Evolutionary conservation across 2,329 filamentous ascomycete genomes (phyloP), one percentile per base, ranked within the genome.

Genomic region (Beauveria sp.): DNA sequence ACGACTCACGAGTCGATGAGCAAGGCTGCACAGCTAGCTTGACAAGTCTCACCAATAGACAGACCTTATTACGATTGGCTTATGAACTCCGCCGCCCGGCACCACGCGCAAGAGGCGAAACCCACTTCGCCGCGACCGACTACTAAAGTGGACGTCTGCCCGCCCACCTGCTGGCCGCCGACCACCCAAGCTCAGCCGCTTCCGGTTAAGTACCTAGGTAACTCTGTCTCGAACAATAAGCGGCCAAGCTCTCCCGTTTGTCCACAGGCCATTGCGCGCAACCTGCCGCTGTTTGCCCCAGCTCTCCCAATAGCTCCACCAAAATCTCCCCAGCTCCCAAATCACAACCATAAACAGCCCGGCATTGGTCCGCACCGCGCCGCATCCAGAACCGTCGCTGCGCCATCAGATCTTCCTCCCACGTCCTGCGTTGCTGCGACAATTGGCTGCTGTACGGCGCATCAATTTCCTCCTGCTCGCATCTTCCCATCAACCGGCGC

Each of bases 91-190:
- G 46, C 31, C 7, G 18, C 26, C 46, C 31, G 28, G 20, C 34
- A 24, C 34, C 46, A 51, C 38, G 16, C 22, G 28, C 49, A 52
- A 22, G 7, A 60, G 57, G 57, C 57, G 34, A 59, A 59, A 51
- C 57, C 57, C 57, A 60, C 57, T 7, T 40, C 34, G 48, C 48
- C 28, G 57, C 57, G 40, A n/a, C 38, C 40, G 40, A 52, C 38
- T 60, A 60, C 58, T 60, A 60, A 60, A 60, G 58, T 54, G 50
- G 50, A 54, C 58, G 58, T 45, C 38, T 40, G 49, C 58, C 58
- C 58, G 42, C 58, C 58, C 58, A 38, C 40, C 40, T 46, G 12
- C 49, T 54, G 38, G n/a, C 40, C 28, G 26, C 9, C 49, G 42
- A 28, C 28, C 26, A 42, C 38, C 55, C 46, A 52, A 52, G 58